These are phyloP conservation scores for Lodderomyces pseudojiufengensis DNA, from an alignment of 1,139 yeast genomes.

Conservation along the genomic window DNA sequence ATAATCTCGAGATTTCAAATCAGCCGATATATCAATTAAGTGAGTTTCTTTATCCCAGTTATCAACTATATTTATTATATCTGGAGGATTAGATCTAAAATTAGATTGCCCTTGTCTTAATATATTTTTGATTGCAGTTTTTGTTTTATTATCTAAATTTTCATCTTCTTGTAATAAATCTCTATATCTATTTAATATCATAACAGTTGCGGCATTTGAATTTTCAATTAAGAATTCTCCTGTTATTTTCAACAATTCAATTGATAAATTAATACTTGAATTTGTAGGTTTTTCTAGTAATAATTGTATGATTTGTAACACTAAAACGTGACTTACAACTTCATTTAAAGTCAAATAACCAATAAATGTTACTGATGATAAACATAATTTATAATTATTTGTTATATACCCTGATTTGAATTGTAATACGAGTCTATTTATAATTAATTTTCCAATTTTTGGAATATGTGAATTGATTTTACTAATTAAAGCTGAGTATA, in stretches of 20 bases:
- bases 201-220: conserved; percentile 31
- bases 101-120: conserved; percentile 50
- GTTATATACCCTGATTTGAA: conserved; percentile 55
- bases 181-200: conserved; percentile 61
- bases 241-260: conserved; percentile 22
- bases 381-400: conserved; percentile 44
- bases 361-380: conserved; percentile 46
- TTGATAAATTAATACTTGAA: conserved; percentile 30
- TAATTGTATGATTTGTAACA: conserved; percentile 61
- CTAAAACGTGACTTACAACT: conserved; percentile 60
- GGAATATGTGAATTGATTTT: conserved; percentile 69
- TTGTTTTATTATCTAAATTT: conserved; percentile 40
- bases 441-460: conserved; percentile 58
- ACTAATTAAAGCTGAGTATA: conserved; percentile 57
- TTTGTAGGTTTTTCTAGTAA: conserved; percentile 53
- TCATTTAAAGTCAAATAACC: conserved; percentile 64
- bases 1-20: conserved; percentile 41
- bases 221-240: conserved; percentile 23
- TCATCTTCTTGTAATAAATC: conserved; percentile 53
- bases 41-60: conserved; percentile 64
- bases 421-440: conserved; percentile 52
- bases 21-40: conserved; percentile 48
- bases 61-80: conserved; percentile 57
- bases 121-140: conserved; percentile 48
- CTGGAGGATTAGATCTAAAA: conserved; percentile 43